These are phyloP conservation scores for Aurantiochytrium sp. DNA, from an alignment of 108 stramenopile genomes.

Conservation along the genomic window DNA sequence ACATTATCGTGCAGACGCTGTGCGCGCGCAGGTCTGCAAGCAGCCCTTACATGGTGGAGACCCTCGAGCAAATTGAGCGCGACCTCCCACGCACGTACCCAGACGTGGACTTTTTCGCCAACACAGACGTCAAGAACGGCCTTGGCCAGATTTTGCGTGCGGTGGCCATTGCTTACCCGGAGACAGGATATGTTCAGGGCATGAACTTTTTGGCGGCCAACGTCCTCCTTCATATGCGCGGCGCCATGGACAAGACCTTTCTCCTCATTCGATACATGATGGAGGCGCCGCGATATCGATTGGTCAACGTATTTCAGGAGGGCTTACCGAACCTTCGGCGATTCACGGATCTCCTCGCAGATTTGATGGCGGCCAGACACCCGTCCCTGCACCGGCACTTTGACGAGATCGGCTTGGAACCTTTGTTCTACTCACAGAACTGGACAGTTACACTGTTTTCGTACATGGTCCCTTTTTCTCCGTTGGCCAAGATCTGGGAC, in stretches of 20 bases:
- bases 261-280: not conserved
- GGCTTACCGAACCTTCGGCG: not conserved
- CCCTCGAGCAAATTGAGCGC: constrained; percentile 3
- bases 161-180: not conserved
- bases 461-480: not conserved
- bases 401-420: not conserved
- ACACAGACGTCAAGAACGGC: not conserved
- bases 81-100: constrained; percentile 1
- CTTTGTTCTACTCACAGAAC: not conserved
- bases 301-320: not conserved
- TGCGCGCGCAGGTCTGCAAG: not conserved
- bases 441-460: not conserved
- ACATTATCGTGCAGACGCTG: not conserved
- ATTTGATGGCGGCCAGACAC: not conserved
- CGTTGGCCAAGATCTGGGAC: constrained; percentile 8
- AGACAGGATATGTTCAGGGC: not conserved
- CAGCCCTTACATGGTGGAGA: not conserved
- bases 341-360: not conserved
- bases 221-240: not conserved
- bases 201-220: constrained; percentile 19
- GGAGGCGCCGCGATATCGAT: not conserved
- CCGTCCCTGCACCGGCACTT: not conserved
- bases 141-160: not conserved
- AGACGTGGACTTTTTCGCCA: not conserved
- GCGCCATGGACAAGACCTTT: not conserved